Base-by-base conservation (phyloP, 208 protist species). In the Trypanosoma avium region DNA sequence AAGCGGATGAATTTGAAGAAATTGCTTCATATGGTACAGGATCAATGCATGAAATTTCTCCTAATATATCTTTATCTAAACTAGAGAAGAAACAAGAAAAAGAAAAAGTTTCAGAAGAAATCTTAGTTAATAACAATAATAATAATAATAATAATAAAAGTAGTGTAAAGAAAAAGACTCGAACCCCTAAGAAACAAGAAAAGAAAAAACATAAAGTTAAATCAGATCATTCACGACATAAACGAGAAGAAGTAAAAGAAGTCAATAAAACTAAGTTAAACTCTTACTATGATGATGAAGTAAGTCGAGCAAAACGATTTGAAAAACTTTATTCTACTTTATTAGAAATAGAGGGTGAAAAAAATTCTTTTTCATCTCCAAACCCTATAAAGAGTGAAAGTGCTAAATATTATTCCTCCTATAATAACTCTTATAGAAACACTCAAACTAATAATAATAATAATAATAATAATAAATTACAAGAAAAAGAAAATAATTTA, bases 261-360 rank as follows among this genome's bases (percentile, higher is more conserved):
- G 27, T 12, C 5, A 19, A 43, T 6, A 24, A 27, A 0, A 30
- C 33, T 4, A 38, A n/a, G 30, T n/a, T 12, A 57, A 10, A 21
- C 13, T 30, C 40, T n/a, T n/a, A n/a, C n/a, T n/a, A 61, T 53
- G 19, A 45, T 27, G 29, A 35, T 42, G 19, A 48, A 24, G 24
- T 32, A 38, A 17, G 24, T 27, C 52, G 62, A 7, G 52, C 30
- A 1, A 35, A 29, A 35, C 47, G 61, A 29, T 61, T 60, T 61
- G 62, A 69, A 21, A 69, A 32, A 40, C 50, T 69, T n/a, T 27
- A 54, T 3, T 32, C 6, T 36, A 53, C 53, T 5, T 49, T 69
- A 19, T 26, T 61, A n/a, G 27, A 42, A 21, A 10, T 61, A 9
- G 24, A 36, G 17, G n/a, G 6, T 33, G 38, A 43, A 24, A 26